These are phyloP conservation scores for Umbelopsis sp. DNA, from an alignment of 192 early-diverging fungal species.

Conservation along the genomic window DNA sequence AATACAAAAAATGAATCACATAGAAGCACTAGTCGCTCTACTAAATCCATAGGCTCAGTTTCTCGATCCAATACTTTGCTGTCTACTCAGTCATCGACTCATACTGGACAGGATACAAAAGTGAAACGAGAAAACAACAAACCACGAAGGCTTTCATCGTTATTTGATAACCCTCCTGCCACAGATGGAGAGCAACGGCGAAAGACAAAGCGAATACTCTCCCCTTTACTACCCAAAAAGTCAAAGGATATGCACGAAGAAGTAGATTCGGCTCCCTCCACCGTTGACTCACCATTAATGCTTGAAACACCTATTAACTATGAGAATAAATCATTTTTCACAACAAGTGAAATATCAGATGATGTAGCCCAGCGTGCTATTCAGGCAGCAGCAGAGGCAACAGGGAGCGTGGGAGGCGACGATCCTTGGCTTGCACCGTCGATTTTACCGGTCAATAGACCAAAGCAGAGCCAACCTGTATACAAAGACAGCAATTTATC, in stretches of 20 bases:
- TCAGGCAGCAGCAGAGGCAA: constrained; percentile 9
- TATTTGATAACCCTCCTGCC: not conserved
- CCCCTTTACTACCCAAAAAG: constrained; percentile 11
- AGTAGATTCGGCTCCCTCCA: not conserved
- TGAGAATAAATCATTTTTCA: not conserved
- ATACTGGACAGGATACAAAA: not conserved
- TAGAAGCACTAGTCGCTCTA: not conserved
- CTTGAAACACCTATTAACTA: not conserved
- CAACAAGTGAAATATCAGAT: not conserved
- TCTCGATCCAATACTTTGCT: not conserved
- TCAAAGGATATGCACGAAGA: not conserved
- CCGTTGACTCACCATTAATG: not conserved
- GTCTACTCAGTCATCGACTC: not conserved
- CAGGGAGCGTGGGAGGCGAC: not conserved
- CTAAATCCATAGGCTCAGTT: not conserved
- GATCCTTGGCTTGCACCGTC: constrained; percentile 3
- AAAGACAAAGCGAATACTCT: not conserved
- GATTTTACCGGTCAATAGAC: not conserved
- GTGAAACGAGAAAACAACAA: not conserved
- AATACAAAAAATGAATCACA: not conserved
- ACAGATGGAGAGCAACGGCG: not conserved
- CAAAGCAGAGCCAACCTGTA: not conserved
- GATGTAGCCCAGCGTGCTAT: not conserved
- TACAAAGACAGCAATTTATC: not conserved
- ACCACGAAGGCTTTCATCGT: not conserved